Evolutionary conservation across 1,284 basidiomycete species (phyloP), one percentile per base, ranked within the genome.

Genomic region (Ceratobasidium sp.): DNA sequence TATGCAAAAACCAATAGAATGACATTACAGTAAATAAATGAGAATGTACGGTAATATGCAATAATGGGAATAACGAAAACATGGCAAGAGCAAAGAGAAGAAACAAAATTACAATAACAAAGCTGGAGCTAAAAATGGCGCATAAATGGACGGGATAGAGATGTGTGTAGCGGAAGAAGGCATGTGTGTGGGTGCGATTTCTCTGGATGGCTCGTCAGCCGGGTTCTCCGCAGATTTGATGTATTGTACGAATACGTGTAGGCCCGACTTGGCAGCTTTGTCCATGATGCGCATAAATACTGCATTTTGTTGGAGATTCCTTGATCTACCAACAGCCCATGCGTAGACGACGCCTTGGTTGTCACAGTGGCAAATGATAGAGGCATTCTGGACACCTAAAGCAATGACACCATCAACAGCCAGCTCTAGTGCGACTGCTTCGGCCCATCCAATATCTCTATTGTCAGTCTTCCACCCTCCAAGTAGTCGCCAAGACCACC

Each of bases 321-420:
- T 36, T 49, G 76, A 77, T 0, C 77, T 60, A 1, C 78, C 78
- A 3, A 23, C 41, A 14, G 71, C 59, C 49, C 78, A 75, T 1
- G 79, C 79, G 2, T 77, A 76, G n/a, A 80, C 77, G 1, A 80
- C 77, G 2, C 80, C 80, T 53, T 76, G 70, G 71, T 82, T 82
- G 72, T 82, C 79, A 0, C 77, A 77, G n/a, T 77, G 73, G 2
- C 81, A 69, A 0, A 76, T 54, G 2, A 81, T 16, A 19, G 71
- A 53, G 1, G 41, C 13, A 62, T 77, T 56, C 0, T 33, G 29
- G n/a, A 21, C 39, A 0, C 73, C 70, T 0, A 50, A 47, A 0
- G 70, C 21, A 0, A 71, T 69, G 0, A 72, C 36, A 0, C 74
- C 53, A 6, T 70, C 62, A 0, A 74, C 39, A 0, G 72, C 77